phyloP scores from a whole-genome alignment of 495 filamentous ascomycete genomes.

The Neurospora sp. region DNA sequence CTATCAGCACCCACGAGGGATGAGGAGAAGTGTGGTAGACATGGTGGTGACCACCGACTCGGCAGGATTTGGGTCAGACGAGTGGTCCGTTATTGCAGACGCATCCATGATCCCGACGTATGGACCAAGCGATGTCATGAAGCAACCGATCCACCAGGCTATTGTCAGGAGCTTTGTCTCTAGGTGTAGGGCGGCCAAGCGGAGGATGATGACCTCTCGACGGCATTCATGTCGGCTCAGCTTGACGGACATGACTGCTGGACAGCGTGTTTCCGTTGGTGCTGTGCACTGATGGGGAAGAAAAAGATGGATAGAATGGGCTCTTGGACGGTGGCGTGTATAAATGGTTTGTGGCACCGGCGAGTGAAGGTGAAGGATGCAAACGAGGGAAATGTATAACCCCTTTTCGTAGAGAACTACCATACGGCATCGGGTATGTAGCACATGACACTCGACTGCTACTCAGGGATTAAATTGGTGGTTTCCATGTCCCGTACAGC shows the following conservation, averaged over 20 bases:
- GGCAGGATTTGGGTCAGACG: conserved; percentile 1
- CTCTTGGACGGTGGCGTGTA: not conserved
- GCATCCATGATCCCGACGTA: conserved; percentile 14
- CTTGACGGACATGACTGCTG: not conserved
- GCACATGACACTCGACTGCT: not conserved
- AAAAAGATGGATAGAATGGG: not conserved
- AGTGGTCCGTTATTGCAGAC: conserved; percentile 14
- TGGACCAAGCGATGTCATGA: conserved; percentile 8
- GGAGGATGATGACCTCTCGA: conserved; percentile 2
- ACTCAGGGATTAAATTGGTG: not conserved
- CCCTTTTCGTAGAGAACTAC: not conserved
- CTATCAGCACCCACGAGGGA: not conserved
- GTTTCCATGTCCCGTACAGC: not conserved
- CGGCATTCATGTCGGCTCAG: not conserved
- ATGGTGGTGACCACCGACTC: not conserved
- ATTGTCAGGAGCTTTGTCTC: conserved; percentile 3
- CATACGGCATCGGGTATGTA: not conserved
- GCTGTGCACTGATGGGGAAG: not conserved
- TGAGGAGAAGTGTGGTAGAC: not conserved
- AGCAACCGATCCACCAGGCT: conserved; percentile 1
- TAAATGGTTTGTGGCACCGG: not conserved
- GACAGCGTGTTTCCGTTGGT: not conserved
- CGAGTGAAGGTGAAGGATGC: not conserved
- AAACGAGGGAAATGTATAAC: not conserved
- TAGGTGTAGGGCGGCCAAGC: conserved; percentile 8